phyloP scores from a whole-genome alignment of 2,329 filamentous ascomycete species.

The Pseudogymnoascus sp. region DNA sequence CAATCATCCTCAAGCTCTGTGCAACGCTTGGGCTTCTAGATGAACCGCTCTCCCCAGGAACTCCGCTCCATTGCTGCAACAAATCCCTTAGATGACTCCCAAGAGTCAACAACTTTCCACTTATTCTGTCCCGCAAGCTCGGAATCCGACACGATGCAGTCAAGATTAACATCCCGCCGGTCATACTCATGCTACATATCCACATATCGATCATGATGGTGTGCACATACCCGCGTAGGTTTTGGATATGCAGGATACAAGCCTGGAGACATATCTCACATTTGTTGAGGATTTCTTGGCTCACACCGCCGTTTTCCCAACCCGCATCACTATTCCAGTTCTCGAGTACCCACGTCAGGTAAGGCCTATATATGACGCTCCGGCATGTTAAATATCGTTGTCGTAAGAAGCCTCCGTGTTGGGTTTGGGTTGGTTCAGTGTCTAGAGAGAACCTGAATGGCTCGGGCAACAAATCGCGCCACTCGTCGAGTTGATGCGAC shows the following conservation, averaged over 20 bases:
- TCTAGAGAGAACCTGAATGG: conserved; percentile 37
- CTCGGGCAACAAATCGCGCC: conserved; percentile 39
- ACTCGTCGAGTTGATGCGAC: conserved; percentile 42
- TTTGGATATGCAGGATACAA: conserved; percentile 41
- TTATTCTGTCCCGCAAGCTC: conserved; percentile 32
- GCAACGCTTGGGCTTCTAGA: conserved; percentile 38
- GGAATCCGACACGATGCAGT: conserved; percentile 38
- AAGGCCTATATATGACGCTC: conserved; percentile 46
- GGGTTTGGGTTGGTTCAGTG: conserved; percentile 27
- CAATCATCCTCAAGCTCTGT: conserved; percentile 40
- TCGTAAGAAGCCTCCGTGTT: conserved; percentile 41
- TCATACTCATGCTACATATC: conserved; percentile 47
- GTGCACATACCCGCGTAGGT: conserved; percentile 40
- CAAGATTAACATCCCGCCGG: conserved; percentile 41
- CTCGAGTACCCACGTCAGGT: conserved; percentile 40
- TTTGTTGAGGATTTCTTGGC: conserved; percentile 32
- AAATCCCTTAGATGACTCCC: conserved; percentile 36
- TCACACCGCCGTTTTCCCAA: conserved; percentile 10
- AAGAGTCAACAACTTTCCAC: conserved; percentile 32
- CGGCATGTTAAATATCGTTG: conserved; percentile 45
- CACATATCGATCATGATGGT: conserved; percentile 46
- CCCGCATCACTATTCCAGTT: not conserved
- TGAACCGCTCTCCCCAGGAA: conserved; percentile 30
- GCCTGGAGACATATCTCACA: conserved; percentile 41
- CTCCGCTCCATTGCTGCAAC: conserved; percentile 36